Evolutionary conservation across 2,329 filamentous ascomycete species (phyloP).

Genomic region (Davidsoniella australis): DNA sequence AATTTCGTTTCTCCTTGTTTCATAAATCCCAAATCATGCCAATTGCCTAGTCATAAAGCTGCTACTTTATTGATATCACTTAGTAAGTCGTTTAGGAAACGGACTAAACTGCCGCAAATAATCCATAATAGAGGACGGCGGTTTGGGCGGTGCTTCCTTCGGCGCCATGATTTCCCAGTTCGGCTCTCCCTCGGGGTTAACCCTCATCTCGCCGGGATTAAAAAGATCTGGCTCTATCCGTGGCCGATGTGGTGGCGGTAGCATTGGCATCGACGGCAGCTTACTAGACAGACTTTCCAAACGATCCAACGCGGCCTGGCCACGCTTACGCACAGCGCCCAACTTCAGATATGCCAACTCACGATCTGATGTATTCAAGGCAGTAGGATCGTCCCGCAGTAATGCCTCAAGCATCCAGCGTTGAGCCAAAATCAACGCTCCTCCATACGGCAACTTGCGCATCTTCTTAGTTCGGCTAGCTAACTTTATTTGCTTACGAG

Average conservation of each 20-base stretch:
- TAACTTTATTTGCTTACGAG: neutral
- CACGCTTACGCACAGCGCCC: neutral
- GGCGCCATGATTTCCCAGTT: too few species aligned
- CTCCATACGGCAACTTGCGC: neutral
- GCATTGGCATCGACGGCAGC: too few species aligned
- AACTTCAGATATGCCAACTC: slow-evolving; percentile 2
- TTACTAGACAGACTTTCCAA: too few species aligned
- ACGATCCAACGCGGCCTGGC: neutral
- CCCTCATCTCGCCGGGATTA: neutral
- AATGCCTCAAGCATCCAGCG: slow-evolving; percentile 1
- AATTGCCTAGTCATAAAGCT: neutral
- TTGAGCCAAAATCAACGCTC: neutral
- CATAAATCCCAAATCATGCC: neutral
- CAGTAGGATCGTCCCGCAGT: neutral
- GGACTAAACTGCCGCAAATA: too few species aligned
- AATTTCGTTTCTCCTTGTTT: too few species aligned
- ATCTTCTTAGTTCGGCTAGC: neutral
- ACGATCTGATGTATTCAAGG: neutral
- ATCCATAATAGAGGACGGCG: too few species aligned
- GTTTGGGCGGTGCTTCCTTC: too few species aligned
- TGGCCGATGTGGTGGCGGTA: too few species aligned
- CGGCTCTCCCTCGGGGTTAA: neutral
- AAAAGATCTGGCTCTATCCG: neutral
- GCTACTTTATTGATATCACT: too few species aligned
- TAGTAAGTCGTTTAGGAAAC: too few species aligned